These are phyloP conservation scores for Mycena chlorophos DNA, from an alignment of 768 basidiomycete species.

Conservation along the genomic window DNA sequence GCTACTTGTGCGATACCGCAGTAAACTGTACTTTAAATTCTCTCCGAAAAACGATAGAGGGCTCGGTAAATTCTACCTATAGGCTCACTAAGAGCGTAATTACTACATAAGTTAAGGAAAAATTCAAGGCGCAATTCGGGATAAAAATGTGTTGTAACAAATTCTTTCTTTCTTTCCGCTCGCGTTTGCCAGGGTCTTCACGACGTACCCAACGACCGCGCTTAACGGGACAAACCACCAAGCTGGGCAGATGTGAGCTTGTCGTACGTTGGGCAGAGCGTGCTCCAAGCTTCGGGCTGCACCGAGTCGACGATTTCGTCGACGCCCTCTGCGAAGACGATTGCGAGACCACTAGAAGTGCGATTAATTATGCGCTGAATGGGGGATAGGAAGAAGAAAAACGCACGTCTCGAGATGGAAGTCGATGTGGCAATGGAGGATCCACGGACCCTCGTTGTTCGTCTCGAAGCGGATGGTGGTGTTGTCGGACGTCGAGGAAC, in stretches of 20 bases:
- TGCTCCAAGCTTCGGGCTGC: conserved; percentile 20
- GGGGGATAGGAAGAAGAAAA: neutral
- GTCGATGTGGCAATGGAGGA: conserved; percentile 34
- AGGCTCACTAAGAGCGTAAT: too few relatives aligned
- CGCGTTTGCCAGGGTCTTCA: too few relatives aligned
- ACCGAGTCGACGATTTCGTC: conserved; percentile 9
- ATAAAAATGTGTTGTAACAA: too few relatives aligned
- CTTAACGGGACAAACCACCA: too few relatives aligned
- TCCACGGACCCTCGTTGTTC: conserved; percentile 63
- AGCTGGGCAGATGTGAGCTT: conserved; percentile 2
- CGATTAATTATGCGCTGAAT: neutral
- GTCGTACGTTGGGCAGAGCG: conserved; percentile 33
- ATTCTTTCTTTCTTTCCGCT: too few relatives aligned
- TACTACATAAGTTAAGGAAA: too few relatives aligned
- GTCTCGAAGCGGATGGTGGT: conserved; percentile 64
- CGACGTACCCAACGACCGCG: too few relatives aligned
- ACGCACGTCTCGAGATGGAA: conserved; percentile 44
- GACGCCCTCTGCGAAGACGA: conserved; percentile 30
- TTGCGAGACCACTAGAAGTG: conserved; percentile 26
- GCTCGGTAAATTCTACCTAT: too few relatives aligned
- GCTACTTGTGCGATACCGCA: too few relatives aligned
- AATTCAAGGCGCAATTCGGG: too few relatives aligned
- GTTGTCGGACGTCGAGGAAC: conserved; percentile 34
- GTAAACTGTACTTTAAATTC: too few relatives aligned
- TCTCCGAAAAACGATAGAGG: too few relatives aligned